Evolutionary conservation across 495 filamentous ascomycete genomes (phyloP), one percentile per base, ranked within the genome.

Genomic region (Xylaria bambusicola): DNA sequence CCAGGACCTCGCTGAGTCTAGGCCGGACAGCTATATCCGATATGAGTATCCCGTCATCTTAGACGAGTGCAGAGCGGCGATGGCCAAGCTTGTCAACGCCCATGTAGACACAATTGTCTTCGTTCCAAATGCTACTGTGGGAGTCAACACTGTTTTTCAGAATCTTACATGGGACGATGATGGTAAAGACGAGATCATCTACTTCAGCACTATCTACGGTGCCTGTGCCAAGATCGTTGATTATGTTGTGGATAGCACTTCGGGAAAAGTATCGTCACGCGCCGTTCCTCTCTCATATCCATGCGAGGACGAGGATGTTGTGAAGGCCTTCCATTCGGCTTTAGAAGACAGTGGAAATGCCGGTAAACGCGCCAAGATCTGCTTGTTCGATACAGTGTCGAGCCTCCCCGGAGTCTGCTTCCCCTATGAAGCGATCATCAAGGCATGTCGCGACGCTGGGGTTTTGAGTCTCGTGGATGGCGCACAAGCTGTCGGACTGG

Each of bases 71-170:
- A 88, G 93, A 17, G 68, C 53, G 2, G 85, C 84, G 5, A 67
- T 93, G 12, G 88, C 92, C 0, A 63, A 72, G 3, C 61, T 90
- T 17, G 76, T 97, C 46, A 74, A 86, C 56, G 84, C 81, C 1
- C 84, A 85, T 1, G 63, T 73, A 26, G 75, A 84, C 0, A 87
- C 87, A 18, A 74, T 87, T 45, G 92, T 95, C 3, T 86, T 92
- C 52, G 88, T 96, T 10, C 81, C 84, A 13, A 95, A 95, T 66
- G 87, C 90, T 35, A 92, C 90, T 0, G 89, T 84, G 0, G 91
- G 85, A 42, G 71, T 92, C 10, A 88, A 88, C 65, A 89, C 86
- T 0, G 80, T 94, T 8, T 77, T 95, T 15, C 82, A 83, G 20
- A 88, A 86, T 61, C 73, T 96, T 20, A 66, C 67, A 1, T 90